Base-by-base conservation (phyloP, 164 flowering plant genomes). In the Macadamia tetraphylla region DNA sequence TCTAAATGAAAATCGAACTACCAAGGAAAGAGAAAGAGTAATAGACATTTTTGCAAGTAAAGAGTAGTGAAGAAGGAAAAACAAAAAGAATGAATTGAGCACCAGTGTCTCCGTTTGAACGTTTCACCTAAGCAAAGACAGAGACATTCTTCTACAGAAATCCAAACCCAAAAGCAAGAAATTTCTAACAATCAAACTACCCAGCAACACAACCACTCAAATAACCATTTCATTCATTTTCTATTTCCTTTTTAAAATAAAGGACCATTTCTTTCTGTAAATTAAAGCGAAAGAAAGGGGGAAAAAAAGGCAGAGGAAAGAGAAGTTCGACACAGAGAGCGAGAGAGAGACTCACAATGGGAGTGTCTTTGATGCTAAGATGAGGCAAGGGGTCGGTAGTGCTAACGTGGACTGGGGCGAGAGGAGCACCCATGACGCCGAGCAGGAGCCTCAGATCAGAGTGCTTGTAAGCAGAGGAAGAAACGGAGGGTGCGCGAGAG, bases 371-470 rank as follows among this genome's bases (percentile, higher is more conserved):
- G 76, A 87, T 79, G 75, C 84, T 80, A 42, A 87, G 86, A 64
- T 85, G 86, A 65, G 89, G 87, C 58, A 82, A 66, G 67, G 89
- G 89, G 29, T 85, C 87, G 55, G 61, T 49, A 11, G 80, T 66
- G 71, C 79, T 74, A 67, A 85, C 86, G 63, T 84, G 93, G 58
- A 88, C 90, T 4, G 93, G 93, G 13, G 90, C 90, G 29, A 87
- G 85, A 11, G 92, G 89, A 11, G 92, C 92, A 6, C 89, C 92
- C 80, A 87, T 70, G 31, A 87, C 89, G 1, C 92, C 87, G 40
- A 87, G 80, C 70, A 87, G 73, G 71, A 87, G 67, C 79, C 89
- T 75, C 78, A 92, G 88, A 87, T 92, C 96, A 67, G 98, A 87
- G 71, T 85, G 53, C 48, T 81, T 77, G 58, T 51, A 77, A 9